A percentile compares a stretch with the other conserved stretches of the same genome.
Evolutionary conservation across 768 basidiomycete genomes (phyloP).

Genomic region (Suillus placidus): DNA sequence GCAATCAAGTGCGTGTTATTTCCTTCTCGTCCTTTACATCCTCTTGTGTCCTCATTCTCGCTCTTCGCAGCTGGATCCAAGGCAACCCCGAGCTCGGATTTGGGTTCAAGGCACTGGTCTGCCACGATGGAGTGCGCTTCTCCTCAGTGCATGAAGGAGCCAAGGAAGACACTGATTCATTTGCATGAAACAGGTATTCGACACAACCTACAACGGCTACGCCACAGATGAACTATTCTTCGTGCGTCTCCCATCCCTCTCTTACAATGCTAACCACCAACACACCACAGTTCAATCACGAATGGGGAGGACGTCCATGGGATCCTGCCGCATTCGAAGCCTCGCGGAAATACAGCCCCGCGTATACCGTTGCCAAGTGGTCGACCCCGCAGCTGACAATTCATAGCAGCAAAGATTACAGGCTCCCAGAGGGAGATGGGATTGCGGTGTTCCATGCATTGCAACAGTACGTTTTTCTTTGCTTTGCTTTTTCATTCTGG

Average conservation of each 20-base stretch:
- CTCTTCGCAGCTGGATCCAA: slow-evolving; percentile 79
- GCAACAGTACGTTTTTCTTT: slow-evolving; percentile 61
- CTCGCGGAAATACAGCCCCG: slow-evolving; percentile 72
- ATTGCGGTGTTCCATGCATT: slow-evolving; percentile 85
- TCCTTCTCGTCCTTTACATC: not conserved
- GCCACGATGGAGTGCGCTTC: slow-evolving; percentile 82
- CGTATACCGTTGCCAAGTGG: slow-evolving; percentile 83
- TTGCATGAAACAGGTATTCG: slow-evolving; percentile 57
- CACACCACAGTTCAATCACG: slow-evolving; percentile 73
- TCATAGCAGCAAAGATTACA: slow-evolving; percentile 88
- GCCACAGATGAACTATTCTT: slow-evolving; percentile 93
- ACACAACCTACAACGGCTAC: slow-evolving; percentile 78
- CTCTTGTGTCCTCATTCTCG: slow-evolving; percentile 11
- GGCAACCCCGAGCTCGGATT: slow-evolving; percentile 89
- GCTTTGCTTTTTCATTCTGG: not conserved
- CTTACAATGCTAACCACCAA: slow-evolving; percentile 7
- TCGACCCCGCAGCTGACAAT: slow-evolving; percentile 83
- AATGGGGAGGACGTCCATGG: slow-evolving; percentile 86
- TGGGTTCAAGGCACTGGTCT: slow-evolving; percentile 88
- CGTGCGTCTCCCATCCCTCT: slow-evolving; percentile 45
- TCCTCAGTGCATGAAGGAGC: not conserved
- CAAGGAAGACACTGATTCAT: not conserved
- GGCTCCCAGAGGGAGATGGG: slow-evolving; percentile 83
- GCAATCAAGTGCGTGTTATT: slow-evolving; percentile 72
- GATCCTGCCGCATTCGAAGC: slow-evolving; percentile 56